These are phyloP conservation scores for Skeletonema marinoi DNA, from an alignment of 108 stramenopile species.

Conservation along the genomic window DNA sequence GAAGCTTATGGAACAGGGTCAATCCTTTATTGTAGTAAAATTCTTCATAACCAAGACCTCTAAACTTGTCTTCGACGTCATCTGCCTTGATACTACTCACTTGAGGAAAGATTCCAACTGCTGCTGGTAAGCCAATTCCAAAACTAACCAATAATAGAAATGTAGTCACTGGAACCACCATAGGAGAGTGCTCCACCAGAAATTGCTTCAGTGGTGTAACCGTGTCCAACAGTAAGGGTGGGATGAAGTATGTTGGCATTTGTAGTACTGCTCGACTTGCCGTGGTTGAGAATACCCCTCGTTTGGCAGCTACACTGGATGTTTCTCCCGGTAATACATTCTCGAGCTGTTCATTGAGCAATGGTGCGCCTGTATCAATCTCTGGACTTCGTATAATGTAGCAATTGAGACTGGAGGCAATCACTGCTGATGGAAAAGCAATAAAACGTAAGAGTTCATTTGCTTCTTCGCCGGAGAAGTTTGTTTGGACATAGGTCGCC, in stretches of 20 bases:
- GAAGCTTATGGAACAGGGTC: no score
- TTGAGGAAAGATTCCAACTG: constrained; percentile 80
- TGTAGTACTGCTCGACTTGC: constrained; percentile 37
- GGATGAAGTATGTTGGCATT: constrained; percentile 46
- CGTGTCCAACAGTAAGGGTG: constrained; percentile 20
- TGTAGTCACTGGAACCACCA: constrained; percentile 72
- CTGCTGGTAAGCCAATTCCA: constrained; percentile 72
- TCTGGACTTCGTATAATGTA: constrained; percentile 46
- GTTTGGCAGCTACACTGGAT: constrained; percentile 21
- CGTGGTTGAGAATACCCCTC: constrained; percentile 36
- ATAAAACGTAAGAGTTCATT: constrained; percentile 37
- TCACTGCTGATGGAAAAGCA: constrained; percentile 45
- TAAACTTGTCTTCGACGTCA: constrained; percentile 60
- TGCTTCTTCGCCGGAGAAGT: constrained; percentile 20
- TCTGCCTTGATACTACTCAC: constrained; percentile 48
- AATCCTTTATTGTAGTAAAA: constrained; percentile 73
- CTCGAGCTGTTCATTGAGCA: constrained; percentile 12
- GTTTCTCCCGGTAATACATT: constrained; percentile 20
- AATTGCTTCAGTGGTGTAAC: constrained; percentile 12
- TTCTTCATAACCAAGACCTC: constrained; percentile 7
- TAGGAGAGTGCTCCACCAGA: constrained; percentile 25
- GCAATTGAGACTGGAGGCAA: constrained; percentile 51
- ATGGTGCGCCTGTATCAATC: constrained; percentile 32
- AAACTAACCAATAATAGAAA: constrained; percentile 62
- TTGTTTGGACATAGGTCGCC: constrained; percentile 12